These are phyloP conservation scores for Albugo laibachii DNA, from an alignment of 352 stramenopile species.

Conservation along the genomic window DNA sequence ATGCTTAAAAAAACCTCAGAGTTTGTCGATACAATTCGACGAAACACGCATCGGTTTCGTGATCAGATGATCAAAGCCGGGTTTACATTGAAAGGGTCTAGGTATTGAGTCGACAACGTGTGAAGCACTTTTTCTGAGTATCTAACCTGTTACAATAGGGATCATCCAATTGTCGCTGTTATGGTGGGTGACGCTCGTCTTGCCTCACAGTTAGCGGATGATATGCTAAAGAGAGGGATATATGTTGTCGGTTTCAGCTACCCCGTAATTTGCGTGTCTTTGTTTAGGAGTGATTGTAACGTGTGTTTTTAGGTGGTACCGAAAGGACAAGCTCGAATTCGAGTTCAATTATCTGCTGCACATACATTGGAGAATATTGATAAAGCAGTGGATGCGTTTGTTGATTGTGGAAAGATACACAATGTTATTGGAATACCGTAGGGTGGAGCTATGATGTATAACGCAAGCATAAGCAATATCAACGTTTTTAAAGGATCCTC, in stretches of 20 bases:
- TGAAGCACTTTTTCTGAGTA: neutral
- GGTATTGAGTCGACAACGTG: constrained; percentile 12
- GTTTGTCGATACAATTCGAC: constrained; percentile 73
- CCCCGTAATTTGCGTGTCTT: constrained; percentile 31
- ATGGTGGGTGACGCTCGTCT: constrained; percentile 85
- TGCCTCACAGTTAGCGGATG: constrained; percentile 75
- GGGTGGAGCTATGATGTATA: too few relatives aligned
- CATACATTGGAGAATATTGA: constrained; percentile 85
- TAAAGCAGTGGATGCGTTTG: constrained; percentile 83
- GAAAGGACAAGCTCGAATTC: constrained; percentile 82
- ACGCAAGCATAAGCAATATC: too few relatives aligned
- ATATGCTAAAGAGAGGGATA: constrained; percentile 85
- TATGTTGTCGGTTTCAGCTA: constrained; percentile 92
- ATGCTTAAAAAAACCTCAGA: constrained; percentile 77
- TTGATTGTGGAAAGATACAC: constrained; percentile 71
- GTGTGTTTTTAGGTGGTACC: constrained; percentile 50
- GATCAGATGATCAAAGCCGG: constrained; percentile 79
- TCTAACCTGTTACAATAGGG: constrained; percentile 13
- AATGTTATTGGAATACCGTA: constrained; percentile 25
- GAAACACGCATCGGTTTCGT: constrained; percentile 84
- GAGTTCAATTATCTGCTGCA: constrained; percentile 81
- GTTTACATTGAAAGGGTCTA: constrained; percentile 77
- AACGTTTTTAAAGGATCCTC: too few relatives aligned
- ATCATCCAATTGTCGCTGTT: constrained; percentile 81
- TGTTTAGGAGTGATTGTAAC: neutral